Percentiles rank a stretch among this genome's conserved stretches.
phyloP scores from a whole-genome alignment of 2,329 filamentous ascomycete species.

The Salinomyces thailandicus region DNA sequence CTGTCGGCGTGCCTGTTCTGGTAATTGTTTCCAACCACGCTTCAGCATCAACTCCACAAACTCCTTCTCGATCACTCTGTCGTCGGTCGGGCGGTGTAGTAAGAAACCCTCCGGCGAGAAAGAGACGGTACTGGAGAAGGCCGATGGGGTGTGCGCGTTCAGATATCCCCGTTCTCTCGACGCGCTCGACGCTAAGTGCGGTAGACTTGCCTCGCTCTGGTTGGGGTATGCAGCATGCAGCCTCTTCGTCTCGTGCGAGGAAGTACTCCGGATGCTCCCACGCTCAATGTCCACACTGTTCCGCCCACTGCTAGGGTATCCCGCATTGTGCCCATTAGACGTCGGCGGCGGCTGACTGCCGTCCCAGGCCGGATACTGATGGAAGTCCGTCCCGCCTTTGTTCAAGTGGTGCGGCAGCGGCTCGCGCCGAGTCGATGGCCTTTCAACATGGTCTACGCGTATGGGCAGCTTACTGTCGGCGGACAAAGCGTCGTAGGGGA shows the following conservation, averaged over 20 bases:
- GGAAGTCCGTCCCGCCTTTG: conserved; percentile 66
- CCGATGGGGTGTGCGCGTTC: conserved; percentile 34
- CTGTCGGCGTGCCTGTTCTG: conserved; percentile 85
- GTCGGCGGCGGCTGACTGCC: conserved; percentile 44
- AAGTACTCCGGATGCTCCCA: conserved; percentile 49
- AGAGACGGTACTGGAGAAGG: conserved; percentile 39
- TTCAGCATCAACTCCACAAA: conserved; percentile 94
- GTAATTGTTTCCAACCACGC: conserved; percentile 91
- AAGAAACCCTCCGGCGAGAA: conserved; percentile 46
- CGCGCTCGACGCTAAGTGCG: conserved; percentile 23
- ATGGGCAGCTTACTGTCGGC: conserved; percentile 56
- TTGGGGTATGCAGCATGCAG: conserved; percentile 25
- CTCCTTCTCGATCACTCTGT: conserved; percentile 77
- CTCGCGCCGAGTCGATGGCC: conserved; percentile 48
- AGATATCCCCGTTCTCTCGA: conserved; percentile 18
- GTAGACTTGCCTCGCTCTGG: conserved; percentile 30
- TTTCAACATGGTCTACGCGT: conserved; percentile 60
- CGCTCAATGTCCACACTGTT: conserved; percentile 39
- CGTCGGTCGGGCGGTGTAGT: conserved; percentile 65
- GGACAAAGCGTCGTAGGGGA: conserved; percentile 67
- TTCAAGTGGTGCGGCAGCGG: conserved; percentile 75
- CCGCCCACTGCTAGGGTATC: conserved; percentile 33
- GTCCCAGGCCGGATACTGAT: conserved; percentile 64
- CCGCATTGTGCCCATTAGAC: conserved; percentile 28
- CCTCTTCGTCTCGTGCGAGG: conserved; percentile 43